Base-by-base conservation (phyloP, 2,329 filamentous ascomycete species). In the Dryadomyces sulphureus region DNA sequence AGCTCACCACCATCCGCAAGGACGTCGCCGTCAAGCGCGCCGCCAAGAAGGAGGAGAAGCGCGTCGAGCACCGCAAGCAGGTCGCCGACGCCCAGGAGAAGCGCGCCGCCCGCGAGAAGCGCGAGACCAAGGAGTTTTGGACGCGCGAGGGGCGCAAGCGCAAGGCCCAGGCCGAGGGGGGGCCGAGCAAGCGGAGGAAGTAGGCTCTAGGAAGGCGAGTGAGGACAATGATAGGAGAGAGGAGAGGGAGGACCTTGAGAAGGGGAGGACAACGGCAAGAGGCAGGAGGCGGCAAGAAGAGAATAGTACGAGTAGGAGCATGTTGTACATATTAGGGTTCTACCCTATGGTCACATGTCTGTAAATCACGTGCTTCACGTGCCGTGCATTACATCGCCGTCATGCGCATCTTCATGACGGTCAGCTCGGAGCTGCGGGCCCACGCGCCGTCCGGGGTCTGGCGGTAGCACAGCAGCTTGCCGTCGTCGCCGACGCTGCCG, bases 101-200 rank as follows among this genome's bases (percentile, higher is more conserved):
- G 77, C 84, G 86, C 66, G 75, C 75, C 48, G 85, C 81, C 50
- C 71, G 89, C 45, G 89, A 96, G 67, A 93, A 89, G 77, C 78
- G 79, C 56, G 90, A 98, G 68, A 83, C 79, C 60, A 83, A 94
- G 62, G 89, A 94, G 56, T 98, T 79, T 60, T 98, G 92, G 92
- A 72, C 79, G 56, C 80, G 79, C 56, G 93, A 98, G 65, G 92
- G 92, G 9, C 85, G 82, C 68, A 78, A 78, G 66, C 64, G 75
- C 52, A 67, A 63, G 46, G 67, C 68, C 16, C 63, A 64, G 6
- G 64, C 62, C 2, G 44, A 36, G 3, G 64, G 59, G 7, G 64
- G 58, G 12, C 61, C 60, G 7, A 62, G 64, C 7, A 67, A 67
- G 59, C 59, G 64, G 49, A 58, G 58, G 49, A 60, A 54, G 55